These are phyloP conservation scores for Rubia peregrina DNA, from an alignment of 305 asterid genomes.

Conservation along the genomic window DNA sequence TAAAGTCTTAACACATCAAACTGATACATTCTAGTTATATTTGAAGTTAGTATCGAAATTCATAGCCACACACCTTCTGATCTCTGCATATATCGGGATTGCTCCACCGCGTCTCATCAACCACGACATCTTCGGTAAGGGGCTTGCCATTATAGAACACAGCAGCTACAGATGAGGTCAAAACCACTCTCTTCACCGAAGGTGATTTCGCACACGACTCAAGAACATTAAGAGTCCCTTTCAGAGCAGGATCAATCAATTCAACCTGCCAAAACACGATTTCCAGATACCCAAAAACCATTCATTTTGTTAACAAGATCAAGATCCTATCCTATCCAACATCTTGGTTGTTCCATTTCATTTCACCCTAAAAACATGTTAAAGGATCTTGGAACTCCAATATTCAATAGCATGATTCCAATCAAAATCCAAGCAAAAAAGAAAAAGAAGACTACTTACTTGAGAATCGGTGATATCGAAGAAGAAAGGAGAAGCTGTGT, in stretches of 20 bases:
- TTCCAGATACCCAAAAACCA: background rate
- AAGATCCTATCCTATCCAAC: background rate
- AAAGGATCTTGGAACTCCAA: background rate
- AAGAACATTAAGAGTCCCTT: slow-evolving; percentile 60
- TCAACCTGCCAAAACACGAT: slow-evolving; percentile 32
- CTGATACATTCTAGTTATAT: background rate
- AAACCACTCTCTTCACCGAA: slow-evolving; percentile 39
- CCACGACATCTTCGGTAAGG: slow-evolving; percentile 39
- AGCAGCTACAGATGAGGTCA: slow-evolving; percentile 55
- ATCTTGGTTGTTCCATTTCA: background rate
- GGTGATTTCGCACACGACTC: slow-evolving; percentile 42
- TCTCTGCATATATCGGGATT: slow-evolving; percentile 37
- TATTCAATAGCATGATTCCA: background rate
- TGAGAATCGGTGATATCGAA: slow-evolving; percentile 39
- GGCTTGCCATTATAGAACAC: slow-evolving; percentile 39
- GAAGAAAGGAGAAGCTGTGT: slow-evolving; percentile 59
- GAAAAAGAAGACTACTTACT: slow-evolving; percentile 19
- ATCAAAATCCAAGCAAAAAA: background rate
- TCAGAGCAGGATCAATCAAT: slow-evolving; percentile 51
- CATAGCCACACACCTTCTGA: slow-evolving; percentile 23
- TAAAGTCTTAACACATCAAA: background rate
- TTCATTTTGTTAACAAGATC: background rate
- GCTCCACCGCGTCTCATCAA: slow-evolving; percentile 59
- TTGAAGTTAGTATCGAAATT: background rate
- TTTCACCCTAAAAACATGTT: background rate